phyloP scores from a whole-genome alignment of 495 filamentous ascomycete genomes.

The Penicillium bovifimosum region DNA sequence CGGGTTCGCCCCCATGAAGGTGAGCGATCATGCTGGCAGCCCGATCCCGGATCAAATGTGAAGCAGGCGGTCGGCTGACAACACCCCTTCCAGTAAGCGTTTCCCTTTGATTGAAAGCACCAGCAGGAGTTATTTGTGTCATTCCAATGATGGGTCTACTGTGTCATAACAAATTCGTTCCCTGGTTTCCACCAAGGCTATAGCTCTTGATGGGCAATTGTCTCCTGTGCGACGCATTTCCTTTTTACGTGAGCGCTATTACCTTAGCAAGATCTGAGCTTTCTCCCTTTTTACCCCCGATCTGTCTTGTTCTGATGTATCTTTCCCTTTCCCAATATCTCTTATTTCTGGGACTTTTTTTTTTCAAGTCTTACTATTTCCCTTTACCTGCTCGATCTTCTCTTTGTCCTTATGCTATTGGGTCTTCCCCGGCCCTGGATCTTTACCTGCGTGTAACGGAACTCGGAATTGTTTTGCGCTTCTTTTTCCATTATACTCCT shows the following conservation, averaged over 20 bases:
- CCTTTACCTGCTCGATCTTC: constrained; percentile 15
- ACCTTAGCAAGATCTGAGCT: constrained; percentile 42
- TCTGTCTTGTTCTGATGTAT: constrained; percentile 18
- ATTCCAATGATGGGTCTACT: constrained; percentile 43
- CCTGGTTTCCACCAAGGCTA: constrained; percentile 35
- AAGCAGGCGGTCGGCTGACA: constrained; percentile 32
- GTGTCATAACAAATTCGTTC: constrained; percentile 42
- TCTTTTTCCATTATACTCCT: constrained; percentile 37
- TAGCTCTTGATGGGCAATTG: constrained; percentile 46
- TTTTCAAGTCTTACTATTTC: constrained; percentile 1
- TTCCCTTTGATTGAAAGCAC: constrained; percentile 43
- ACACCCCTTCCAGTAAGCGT: constrained; percentile 39
- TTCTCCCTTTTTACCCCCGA: constrained; percentile 7
- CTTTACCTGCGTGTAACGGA: constrained; percentile 37
- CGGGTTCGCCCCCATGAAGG: constrained; percentile 72
- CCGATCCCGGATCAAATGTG: constrained; percentile 28
- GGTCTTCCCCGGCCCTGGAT: constrained; percentile 25
- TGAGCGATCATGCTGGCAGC: constrained; percentile 43
- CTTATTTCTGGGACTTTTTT: constrained; percentile 10
- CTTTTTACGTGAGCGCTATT: constrained; percentile 44
- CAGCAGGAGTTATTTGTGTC: constrained; percentile 45
- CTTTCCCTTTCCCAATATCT: constrained; percentile 9
- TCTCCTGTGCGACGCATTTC: constrained; percentile 43
- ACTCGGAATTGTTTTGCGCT: constrained; percentile 35
- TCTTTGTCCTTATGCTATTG: constrained; percentile 16